Percentiles rank a stretch among this genome's conserved stretches.
phyloP scores from a whole-genome alignment of 148 eudicot genomes.

The Spergularia bocconei region DNA sequence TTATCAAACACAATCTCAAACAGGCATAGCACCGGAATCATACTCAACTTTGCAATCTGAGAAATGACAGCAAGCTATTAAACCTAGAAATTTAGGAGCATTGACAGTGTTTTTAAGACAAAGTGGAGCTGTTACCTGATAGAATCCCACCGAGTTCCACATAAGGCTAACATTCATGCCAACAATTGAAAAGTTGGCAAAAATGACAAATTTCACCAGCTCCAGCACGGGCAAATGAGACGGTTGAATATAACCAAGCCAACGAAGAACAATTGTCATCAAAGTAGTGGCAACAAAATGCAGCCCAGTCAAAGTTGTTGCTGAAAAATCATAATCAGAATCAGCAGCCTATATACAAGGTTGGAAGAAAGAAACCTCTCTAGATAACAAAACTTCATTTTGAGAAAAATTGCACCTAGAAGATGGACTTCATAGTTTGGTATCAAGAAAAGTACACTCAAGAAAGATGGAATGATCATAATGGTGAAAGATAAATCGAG shows the following conservation, averaged over 20 bases:
- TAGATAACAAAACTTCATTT: not conserved
- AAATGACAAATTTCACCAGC: constrained; percentile 27
- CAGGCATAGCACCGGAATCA: constrained; percentile 28
- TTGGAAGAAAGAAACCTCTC: not conserved
- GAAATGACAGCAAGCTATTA: not conserved
- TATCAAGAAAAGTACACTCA: too few relatives aligned
- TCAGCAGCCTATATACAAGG: not conserved
- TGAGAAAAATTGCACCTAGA: too few relatives aligned
- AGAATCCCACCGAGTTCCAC: constrained; percentile 34
- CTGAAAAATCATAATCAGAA: constrained; percentile 13
- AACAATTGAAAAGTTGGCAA: constrained; percentile 31
- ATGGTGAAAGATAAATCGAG: too few relatives aligned
- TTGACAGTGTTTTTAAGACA: not conserved
- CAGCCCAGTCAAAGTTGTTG: constrained; percentile 28
- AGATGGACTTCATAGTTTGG: too few relatives aligned
- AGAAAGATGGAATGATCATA: too few relatives aligned
- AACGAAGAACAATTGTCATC: constrained; percentile 25
- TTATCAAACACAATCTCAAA: constrained; percentile 29
- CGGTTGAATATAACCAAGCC: constrained; percentile 31
- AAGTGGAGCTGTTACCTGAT: constrained; percentile 18
- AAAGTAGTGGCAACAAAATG: constrained; percentile 28
- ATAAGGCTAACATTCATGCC: constrained; percentile 37
- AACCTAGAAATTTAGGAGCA: not conserved
- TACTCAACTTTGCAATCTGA: constrained; percentile 33
- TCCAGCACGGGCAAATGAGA: constrained; percentile 30